Evolutionary conservation across 1,284 basidiomycete species (phyloP), one percentile per base, ranked within the genome.

Genomic region (Malassezia japonica): DNA sequence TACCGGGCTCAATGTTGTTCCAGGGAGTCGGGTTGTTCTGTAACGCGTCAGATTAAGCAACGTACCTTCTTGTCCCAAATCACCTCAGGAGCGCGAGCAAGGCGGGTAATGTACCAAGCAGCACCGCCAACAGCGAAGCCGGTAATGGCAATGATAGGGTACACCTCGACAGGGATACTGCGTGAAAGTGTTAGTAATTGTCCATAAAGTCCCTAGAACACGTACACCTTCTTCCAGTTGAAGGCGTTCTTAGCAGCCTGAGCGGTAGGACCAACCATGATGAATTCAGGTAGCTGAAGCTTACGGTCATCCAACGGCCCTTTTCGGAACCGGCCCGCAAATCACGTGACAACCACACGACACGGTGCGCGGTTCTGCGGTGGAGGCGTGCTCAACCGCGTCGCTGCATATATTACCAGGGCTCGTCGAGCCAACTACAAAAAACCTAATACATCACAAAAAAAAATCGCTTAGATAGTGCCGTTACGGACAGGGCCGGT

Each of bases 21-120:
- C 67, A 70, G 8, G 67, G 67, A 9, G 62, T 62, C 9, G 67
- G 64, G 64, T 70, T 70, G 62, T 67, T 66, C 57, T 55, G 23
- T 10, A 13, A n/a, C n/a, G n/a, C n/a, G 21, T 21, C 25, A 36
- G 32, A 20, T 20, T 29, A 20, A 7, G 25, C 28, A 29, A 39
- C 55, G 31, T 31, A 57, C 50, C 53, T 66, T 70, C 40, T 62
- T 62, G 60, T 70, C 65, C 67, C 67, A 70, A 40, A 70, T 64
- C 43, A 70, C 65, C 33, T 70, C 67, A 9, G 67, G 66, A 12
- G 61, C 57, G 28, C 61, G 60, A 6, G 65, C 65, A 12, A 67
- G 57, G 12, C 67, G 64, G 34, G 50, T 46, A 43, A 70, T 25
- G 56, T 70, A 67, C 67, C 67, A 70, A 16, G 56, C 52, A 33